phyloP scores from a whole-genome alignment of 75 land plant genomes.

The Cupressus sempervirens region DNA sequence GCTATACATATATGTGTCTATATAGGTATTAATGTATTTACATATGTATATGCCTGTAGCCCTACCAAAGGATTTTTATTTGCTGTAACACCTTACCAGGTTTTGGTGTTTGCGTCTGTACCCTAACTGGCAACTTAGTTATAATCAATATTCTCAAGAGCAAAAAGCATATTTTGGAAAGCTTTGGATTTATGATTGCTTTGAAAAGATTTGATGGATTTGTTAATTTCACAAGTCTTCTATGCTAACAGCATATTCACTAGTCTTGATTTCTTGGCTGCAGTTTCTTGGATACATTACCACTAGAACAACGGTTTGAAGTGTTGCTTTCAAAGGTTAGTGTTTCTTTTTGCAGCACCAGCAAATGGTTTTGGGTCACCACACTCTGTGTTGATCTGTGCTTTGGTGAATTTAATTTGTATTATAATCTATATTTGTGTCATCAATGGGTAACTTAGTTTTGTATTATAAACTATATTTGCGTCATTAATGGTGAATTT shows the following conservation, averaged over 20 bases:
- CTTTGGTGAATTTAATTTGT: background rate
- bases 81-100: too few species aligned
- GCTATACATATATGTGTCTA: too few species aligned
- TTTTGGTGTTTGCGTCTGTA: too few species aligned
- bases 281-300: slow-evolving; percentile 42
- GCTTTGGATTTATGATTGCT: background rate
- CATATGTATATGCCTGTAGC: too few species aligned
- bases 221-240: background rate
- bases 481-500: background rate
- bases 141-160: background rate
- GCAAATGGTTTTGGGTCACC: background rate
- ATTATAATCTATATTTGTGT: background rate
- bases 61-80: too few species aligned
- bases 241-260: background rate
- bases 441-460: too few species aligned
- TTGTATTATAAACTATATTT: background rate
- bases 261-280: background rate
- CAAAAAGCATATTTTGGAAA: background rate
- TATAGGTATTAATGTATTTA: too few species aligned
- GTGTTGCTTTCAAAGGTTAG: slow-evolving; percentile 35
- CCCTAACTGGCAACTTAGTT: too few species aligned
- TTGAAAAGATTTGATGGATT: slow-evolving; percentile 3
- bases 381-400: background rate
- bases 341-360: background rate
- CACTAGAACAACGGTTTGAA: slow-evolving; percentile 38